Conservation (phyloP, 202 grass and related monocot species). For the Elaeis oleifera region DNA sequence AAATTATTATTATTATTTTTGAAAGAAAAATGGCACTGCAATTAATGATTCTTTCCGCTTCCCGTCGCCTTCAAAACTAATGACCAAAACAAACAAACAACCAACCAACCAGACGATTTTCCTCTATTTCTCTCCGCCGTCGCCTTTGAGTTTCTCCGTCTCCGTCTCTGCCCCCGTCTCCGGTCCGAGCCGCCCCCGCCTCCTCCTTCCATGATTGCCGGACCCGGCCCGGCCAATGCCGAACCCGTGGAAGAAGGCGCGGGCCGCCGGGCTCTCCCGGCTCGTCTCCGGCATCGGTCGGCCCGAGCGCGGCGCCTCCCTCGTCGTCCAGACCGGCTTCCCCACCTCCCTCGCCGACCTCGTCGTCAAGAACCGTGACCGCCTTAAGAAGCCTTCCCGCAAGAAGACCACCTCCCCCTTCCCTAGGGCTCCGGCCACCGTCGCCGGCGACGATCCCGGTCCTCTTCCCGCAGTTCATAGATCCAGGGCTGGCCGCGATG, state of each 20-base stretch:
- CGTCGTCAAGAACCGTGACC: slow-evolving; percentile 76
- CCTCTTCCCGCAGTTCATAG: background rate
- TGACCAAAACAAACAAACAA: no score
- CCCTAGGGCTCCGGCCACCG: background rate
- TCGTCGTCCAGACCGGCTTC: slow-evolving; percentile 79
- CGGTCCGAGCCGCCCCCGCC: background rate
- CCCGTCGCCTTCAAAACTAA: no score
- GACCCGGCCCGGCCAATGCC: slow-evolving; percentile 36
- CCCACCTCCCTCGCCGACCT: slow-evolving; percentile 88
- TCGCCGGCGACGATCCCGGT: no score
- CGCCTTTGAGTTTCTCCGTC: no score
- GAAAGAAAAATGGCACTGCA: no score
- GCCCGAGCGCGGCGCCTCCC: slow-evolving; percentile 21
- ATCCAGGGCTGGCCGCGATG: no score
- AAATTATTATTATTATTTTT: no score
- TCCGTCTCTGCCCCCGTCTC: no score
- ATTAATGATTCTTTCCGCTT: no score
- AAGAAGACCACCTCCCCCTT: slow-evolving; percentile 10
- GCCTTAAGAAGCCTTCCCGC: slow-evolving; percentile 51
- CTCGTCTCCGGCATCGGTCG: slow-evolving; percentile 47
- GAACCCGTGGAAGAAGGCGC: slow-evolving; percentile 48
- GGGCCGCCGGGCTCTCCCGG: slow-evolving; percentile 36
- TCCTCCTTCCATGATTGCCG: slow-evolving; percentile 38
- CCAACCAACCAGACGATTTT: no score
- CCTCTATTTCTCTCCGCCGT: no score